phyloP scores from a whole-genome alignment of 768 basidiomycete genomes.

The Leucocoprinus birnbaumii region DNA sequence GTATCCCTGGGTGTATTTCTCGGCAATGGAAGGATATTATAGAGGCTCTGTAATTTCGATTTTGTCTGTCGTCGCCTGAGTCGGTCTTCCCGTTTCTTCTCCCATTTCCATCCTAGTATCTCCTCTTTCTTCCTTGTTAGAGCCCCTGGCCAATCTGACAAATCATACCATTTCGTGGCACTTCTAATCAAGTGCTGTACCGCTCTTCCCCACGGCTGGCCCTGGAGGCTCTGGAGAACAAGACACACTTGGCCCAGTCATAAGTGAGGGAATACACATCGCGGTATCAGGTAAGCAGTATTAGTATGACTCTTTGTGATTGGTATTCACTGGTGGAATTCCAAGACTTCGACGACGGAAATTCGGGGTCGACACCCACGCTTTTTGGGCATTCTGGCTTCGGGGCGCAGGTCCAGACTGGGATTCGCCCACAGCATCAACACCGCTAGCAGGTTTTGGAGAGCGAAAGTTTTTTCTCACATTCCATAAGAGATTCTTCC shows the following conservation, averaged over 20 bases:
- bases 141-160: not conserved
- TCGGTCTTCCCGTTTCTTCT: not conserved
- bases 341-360: constrained; percentile 79
- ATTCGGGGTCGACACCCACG: constrained; percentile 55
- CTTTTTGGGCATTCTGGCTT: constrained; percentile 62
- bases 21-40: no score
- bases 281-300: constrained; percentile 55
- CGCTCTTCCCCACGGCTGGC: constrained; percentile 16
- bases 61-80: not conserved
- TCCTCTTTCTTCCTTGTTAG: not conserved
- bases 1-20: no score
- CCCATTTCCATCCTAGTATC: not conserved
- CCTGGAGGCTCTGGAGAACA: constrained; percentile 11
- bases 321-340: constrained; percentile 11
- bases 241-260: constrained; percentile 17
- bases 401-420: constrained; percentile 42
- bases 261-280: constrained; percentile 56
- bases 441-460: constrained; percentile 47
- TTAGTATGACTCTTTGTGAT: not conserved
- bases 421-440: constrained; percentile 64
- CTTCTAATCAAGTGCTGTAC: constrained; percentile 10
- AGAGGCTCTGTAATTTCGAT: not conserved
- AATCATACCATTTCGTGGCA: constrained; percentile 5
- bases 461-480: constrained; percentile 68
- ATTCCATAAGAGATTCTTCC: constrained; percentile 74